A percentile compares a stretch with the other conserved stretches of the same genome.
Evolutionary conservation across 371 early-diverging fungal species (phyloP).

Genomic region (Haplosporangium sp.): DNA sequence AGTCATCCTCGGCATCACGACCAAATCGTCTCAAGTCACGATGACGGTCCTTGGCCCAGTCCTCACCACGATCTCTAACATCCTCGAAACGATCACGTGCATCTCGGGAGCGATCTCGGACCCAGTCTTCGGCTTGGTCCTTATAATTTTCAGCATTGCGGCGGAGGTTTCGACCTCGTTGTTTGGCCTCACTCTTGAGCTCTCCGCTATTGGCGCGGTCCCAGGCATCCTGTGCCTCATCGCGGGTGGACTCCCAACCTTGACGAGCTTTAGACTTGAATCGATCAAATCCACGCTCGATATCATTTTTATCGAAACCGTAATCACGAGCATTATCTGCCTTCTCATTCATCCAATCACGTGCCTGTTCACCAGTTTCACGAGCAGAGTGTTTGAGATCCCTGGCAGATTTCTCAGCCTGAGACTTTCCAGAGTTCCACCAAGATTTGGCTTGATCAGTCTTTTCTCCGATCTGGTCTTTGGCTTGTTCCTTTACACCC

Average conservation of each 20-base stretch:
- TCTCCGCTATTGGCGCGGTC: background rate
- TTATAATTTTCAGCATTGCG: constrained; percentile 8
- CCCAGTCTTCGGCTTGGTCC: constrained; percentile 31
- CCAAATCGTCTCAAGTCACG: constrained; percentile 9
- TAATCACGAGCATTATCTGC: background rate
- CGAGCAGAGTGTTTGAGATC: constrained; percentile 17
- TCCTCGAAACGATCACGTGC: constrained; percentile 21
- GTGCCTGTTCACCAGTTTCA: constrained; percentile 17
- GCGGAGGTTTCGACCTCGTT: constrained; percentile 12
- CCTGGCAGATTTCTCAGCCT: constrained; percentile 9
- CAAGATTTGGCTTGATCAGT: constrained; percentile 10
- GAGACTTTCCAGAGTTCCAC: constrained; percentile 10
- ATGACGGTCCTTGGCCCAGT: constrained; percentile 31
- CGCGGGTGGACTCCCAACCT: constrained; percentile 27
- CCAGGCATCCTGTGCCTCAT: constrained; percentile 16
- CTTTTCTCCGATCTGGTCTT: constrained; percentile 12
- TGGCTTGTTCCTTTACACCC: constrained; percentile 18
- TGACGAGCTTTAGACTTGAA: constrained; percentile 24
- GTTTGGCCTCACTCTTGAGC: background rate
- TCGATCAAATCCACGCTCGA: constrained; percentile 26
- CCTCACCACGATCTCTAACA: constrained; percentile 17
- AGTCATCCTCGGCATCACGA: constrained; percentile 16
- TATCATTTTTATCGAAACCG: constrained; percentile 18
- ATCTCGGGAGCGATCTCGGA: constrained; percentile 13
- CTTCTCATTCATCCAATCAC: constrained; percentile 21